Conservation (phyloP, 2,329 filamentous ascomycete species). For the Thelonectria discophora region DNA sequence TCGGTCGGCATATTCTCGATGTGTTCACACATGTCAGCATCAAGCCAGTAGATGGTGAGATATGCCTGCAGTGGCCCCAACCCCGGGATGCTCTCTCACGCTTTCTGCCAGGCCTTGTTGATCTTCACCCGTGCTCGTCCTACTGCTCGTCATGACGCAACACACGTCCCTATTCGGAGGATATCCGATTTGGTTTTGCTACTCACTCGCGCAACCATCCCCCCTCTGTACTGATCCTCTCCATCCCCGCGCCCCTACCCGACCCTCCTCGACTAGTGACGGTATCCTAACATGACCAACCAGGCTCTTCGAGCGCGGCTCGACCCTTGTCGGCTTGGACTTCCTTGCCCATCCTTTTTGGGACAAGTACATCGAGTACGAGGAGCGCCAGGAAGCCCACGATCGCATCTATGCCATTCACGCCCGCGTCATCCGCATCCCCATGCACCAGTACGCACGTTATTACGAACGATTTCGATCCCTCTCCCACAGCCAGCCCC, state of each 20-base stretch:
- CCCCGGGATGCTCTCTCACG: constrained; percentile 72
- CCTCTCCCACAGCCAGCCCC: constrained; percentile 75
- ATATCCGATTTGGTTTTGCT: constrained; percentile 56
- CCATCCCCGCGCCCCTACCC: constrained; percentile 47
- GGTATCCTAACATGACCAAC: constrained; percentile 41
- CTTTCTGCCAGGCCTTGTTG: constrained; percentile 69
- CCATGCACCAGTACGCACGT: constrained; percentile 93
- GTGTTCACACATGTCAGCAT: constrained; percentile 49
- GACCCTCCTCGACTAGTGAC: constrained; percentile 40
- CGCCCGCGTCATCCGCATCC: constrained; percentile 83
- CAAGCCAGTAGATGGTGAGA: constrained; percentile 71
- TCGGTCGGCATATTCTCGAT: constrained; percentile 49
- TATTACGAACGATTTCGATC: constrained; percentile 93
- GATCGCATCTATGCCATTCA: constrained; percentile 89
- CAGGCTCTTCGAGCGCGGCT: constrained; percentile 93
- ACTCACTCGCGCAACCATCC: constrained; percentile 61
- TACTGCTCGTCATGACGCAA: constrained; percentile 51
- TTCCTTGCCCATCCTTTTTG: constrained; percentile 96
- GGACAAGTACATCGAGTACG: constrained; percentile 99
- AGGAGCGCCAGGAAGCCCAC: constrained; percentile 85
- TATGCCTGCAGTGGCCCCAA: constrained; percentile 68
- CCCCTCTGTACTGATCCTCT: constrained; percentile 68
- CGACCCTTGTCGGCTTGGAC: constrained; percentile 85
- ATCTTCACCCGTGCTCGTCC: constrained; percentile 49
- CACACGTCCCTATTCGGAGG: constrained; percentile 47